These are phyloP conservation scores for Neurospora hispaniola DNA, from an alignment of 495 filamentous ascomycete species.

Conservation along the genomic window DNA sequence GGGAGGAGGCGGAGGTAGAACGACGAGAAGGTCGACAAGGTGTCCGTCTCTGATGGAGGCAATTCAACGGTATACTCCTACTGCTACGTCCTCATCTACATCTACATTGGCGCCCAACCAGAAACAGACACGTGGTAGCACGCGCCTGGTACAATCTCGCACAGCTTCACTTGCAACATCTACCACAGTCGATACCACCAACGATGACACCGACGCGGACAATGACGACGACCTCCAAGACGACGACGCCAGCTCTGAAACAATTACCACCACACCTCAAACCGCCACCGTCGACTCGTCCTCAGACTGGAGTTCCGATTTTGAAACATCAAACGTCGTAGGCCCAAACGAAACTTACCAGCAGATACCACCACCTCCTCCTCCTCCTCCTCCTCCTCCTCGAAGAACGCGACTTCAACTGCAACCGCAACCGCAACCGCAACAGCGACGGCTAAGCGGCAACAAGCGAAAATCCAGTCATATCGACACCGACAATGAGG, in stretches of 20 bases:
- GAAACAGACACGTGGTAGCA: neutral
- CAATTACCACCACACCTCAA: neutral
- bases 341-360: neutral
- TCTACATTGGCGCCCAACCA: neutral
- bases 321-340: conserved; percentile 1
- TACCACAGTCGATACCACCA: neutral
- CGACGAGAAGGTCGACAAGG: neutral
- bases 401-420: neutral
- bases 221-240: neutral
- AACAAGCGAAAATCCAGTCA: neutral
- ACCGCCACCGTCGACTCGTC: neutral
- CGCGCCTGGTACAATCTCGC: neutral
- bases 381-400: neutral
- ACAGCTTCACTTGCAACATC: neutral
- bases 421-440: neutral
- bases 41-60: neutral
- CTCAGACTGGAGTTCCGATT: neutral
- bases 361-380: neutral
- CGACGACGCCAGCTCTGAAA: neutral
- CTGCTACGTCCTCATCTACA: neutral
- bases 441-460: neutral
- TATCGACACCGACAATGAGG: conserved; percentile 7
- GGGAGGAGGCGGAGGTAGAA: neutral
- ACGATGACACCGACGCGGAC: neutral
- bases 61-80: neutral